Percentiles rank a stretch among this genome's conserved stretches.
These are phyloP conservation scores for Aspergillus cejpii DNA, from an alignment of 2,329 filamentous ascomycete genomes.

Conservation along the genomic window DNA sequence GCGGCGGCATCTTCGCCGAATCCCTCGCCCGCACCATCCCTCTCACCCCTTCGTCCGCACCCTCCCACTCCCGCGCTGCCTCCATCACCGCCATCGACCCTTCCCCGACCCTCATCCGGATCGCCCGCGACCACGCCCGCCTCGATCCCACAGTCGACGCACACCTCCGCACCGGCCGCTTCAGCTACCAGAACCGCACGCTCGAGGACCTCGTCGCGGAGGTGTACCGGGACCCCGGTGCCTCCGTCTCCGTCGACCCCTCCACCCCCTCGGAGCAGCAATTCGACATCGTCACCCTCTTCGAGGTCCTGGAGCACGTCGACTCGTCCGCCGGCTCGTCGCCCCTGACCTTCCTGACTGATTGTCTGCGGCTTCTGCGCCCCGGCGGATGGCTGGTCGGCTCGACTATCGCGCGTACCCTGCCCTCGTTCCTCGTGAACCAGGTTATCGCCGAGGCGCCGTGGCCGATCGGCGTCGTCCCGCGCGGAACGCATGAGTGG, in stretches of 20 bases:
- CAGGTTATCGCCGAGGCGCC: conserved; percentile 83
- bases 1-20: conserved; percentile 94
- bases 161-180: conserved; percentile 45
- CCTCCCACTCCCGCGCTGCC: conserved; percentile 34
- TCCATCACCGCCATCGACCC: conserved; percentile 44
- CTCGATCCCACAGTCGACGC: conserved; percentile 61
- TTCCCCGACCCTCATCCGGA: conserved; percentile 41
- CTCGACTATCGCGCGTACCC: conserved; percentile 85
- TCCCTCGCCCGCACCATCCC: conserved; percentile 42
- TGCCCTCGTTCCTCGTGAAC: conserved; percentile 84
- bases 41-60: conserved; percentile 10
- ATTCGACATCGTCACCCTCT: conserved; percentile 78
- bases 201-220: conserved; percentile 54
- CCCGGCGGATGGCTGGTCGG: conserved; percentile 91
- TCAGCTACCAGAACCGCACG: conserved; percentile 68
- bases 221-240: conserved; percentile 1
- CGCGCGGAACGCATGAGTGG: conserved; percentile 93
- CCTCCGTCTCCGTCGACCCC: conserved; percentile 4
- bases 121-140: conserved; percentile 69
- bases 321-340: conserved; percentile 72
- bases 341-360: conserved; percentile 59
- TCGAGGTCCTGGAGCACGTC: conserved; percentile 95
- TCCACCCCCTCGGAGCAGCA: conserved; percentile 28
- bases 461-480: conserved; percentile 67
- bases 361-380: conserved; percentile 57